Evolutionary conservation across 805 yeast genomes (phyloP), one percentile per base, ranked within the genome.

Genomic region (Ogataea trehalophila): DNA sequence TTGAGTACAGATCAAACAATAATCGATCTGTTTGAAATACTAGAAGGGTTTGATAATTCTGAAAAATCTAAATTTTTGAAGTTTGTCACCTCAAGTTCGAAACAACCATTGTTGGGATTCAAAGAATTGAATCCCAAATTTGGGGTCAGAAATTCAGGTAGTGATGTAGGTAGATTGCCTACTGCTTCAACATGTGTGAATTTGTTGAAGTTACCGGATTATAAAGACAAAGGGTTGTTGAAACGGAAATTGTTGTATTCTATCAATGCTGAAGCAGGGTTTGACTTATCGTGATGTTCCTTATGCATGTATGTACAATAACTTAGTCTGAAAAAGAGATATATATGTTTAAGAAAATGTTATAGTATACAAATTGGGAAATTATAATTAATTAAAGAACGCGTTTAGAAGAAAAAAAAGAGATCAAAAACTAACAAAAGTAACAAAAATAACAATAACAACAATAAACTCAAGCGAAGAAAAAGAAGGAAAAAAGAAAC

Each of bases 181-280:
- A 88, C 97, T 0, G 86, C 98, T 0, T 81, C 97, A 0, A 94
- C 99, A 0, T 94, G 99, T 72, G 87, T 90, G 31, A 94, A 94
- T 60, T 66, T 94, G 48, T 70, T 94, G 51, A 90, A 85, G 59
- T 65, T 94, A 26, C 99, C 99, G 0, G 85, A 90, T 61, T 94
- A 94, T 63, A 68, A 71, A 53, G 70, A 85, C 55, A 85, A 81
- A 57, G 64, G 71, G 37, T 23, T 75, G 2, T 67, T 94, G 39
- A 74, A 74, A 47, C 67, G 75, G 39, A 91, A 90, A 62, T 66
- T 92, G 45, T 61, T 89, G 22, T 88, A 85, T 62, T 81, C 96
- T 1, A 90, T 94, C 43, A 79, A 81, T 47, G 74, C 91, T 0
- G 89, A 83, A 3, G 90, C 97, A 1, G 87, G 97, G 2, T 92